Percentiles rank a stretch among this genome's conserved stretches.
Conservation (phyloP, 306 rosid species). For the Urtica urens region DNA sequence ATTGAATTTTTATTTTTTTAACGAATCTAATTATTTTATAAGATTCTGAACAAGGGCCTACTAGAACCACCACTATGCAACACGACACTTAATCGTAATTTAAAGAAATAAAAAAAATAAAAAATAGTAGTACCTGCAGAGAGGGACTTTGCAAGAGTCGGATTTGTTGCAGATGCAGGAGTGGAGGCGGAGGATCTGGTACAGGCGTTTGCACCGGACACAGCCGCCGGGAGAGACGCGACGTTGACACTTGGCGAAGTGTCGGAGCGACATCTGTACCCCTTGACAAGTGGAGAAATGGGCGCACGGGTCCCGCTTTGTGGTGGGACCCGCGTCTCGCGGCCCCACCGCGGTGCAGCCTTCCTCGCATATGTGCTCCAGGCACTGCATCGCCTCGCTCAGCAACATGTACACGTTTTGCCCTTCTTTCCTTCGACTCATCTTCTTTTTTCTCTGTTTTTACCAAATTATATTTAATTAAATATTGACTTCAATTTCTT, state of each 20-base stretch:
- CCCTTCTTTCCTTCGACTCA: slow-evolving; percentile 41
- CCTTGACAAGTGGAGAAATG: slow-evolving; percentile 65
- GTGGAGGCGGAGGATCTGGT: slow-evolving; percentile 84
- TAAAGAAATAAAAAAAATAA: background rate
- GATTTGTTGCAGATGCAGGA: slow-evolving; percentile 53
- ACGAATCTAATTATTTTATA: too few relatives aligned
- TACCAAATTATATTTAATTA: background rate
- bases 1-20: background rate
- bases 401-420: slow-evolving; percentile 48
- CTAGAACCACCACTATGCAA: too few relatives aligned
- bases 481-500: background rate
- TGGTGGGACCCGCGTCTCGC: slow-evolving; percentile 26
- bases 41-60: too few relatives aligned
- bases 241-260: slow-evolving; percentile 53
- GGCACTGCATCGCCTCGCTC: slow-evolving; percentile 89
- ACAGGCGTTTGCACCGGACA: slow-evolving; percentile 78
- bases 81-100: too few relatives aligned
- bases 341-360: slow-evolving; percentile 87
- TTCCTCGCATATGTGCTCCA: slow-evolving; percentile 83
- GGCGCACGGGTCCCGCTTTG: slow-evolving; percentile 46
- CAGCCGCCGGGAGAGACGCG: slow-evolving; percentile 54
- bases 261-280: slow-evolving; percentile 54
- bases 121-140: slow-evolving; percentile 52
- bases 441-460: slow-evolving; percentile 63
- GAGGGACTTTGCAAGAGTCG: slow-evolving; percentile 83